Evolutionary conservation across 257 asterid genomes (phyloP).

Genomic region (Jaltomata sinuosa): DNA sequence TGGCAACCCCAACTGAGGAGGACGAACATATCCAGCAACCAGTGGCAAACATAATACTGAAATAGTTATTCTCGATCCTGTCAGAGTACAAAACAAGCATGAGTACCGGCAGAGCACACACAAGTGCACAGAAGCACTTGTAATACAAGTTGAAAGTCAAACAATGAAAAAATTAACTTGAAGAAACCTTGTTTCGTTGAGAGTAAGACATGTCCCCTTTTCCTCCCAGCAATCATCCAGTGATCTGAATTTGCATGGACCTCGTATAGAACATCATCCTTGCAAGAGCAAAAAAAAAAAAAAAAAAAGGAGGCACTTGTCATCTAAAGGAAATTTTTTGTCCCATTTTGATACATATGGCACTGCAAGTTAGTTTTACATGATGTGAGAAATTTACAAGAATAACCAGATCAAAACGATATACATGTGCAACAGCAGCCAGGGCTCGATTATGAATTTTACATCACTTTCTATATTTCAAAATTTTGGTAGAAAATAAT

Average conservation of each 20-base stretch:
- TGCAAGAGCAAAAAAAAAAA: slow-evolving; percentile 2
- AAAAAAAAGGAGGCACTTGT: background rate
- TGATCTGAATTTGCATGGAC: slow-evolving; percentile 68
- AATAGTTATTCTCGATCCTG: slow-evolving; percentile 78
- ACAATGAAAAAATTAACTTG: background rate
- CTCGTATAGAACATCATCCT: slow-evolving; percentile 87
- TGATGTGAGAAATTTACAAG: background rate
- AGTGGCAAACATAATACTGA: slow-evolving; percentile 81
- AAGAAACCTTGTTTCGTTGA: slow-evolving; percentile 68
- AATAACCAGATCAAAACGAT: background rate
- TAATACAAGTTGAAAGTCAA: background rate
- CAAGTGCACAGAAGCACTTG: background rate
- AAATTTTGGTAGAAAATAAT: background rate
- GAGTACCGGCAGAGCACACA: background rate
- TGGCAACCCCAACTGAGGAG: slow-evolving; percentile 85
- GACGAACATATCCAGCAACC: slow-evolving; percentile 90
- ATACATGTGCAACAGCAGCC: background rate
- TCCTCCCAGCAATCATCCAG: slow-evolving; percentile 99
- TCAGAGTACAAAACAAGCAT: slow-evolving; percentile 5
- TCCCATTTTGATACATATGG: background rate
- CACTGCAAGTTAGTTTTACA: background rate
- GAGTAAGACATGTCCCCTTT: slow-evolving; percentile 71
- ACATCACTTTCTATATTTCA: background rate
- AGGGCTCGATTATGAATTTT: background rate
- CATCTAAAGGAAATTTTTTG: background rate